A percentile compares a stretch with the other conserved stretches of the same genome.
phyloP scores from a whole-genome alignment of 441 rosid species.

The Populus hybrid region DNA sequence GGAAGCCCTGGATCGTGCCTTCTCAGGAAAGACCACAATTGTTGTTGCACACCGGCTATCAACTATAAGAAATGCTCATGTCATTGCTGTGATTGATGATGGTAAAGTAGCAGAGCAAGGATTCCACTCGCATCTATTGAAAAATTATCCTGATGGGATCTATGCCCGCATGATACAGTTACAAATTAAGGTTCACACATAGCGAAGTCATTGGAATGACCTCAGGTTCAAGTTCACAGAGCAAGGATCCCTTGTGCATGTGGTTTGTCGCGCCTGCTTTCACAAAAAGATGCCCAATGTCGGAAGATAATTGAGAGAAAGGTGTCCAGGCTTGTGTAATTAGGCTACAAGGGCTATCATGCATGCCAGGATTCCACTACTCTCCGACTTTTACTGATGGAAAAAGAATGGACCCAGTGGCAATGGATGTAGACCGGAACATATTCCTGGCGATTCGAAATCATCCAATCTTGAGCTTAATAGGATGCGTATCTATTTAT shows the following conservation, averaged over 20 bases:
- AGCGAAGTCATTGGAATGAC: slow-evolving; percentile 83
- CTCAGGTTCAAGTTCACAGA: slow-evolving; percentile 64
- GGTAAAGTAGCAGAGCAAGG: slow-evolving; percentile 98
- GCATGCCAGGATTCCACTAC: slow-evolving; percentile 22
- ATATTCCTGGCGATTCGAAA: slow-evolving; percentile 10
- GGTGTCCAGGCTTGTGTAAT: neutral
- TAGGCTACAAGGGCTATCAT: slow-evolving; percentile 3
- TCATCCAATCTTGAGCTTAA: slow-evolving; percentile 11
- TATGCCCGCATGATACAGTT: slow-evolving; percentile 95
- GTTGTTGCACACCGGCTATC: slow-evolving; percentile 92
- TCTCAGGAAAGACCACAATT: slow-evolving; percentile 80
- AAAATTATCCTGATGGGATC: slow-evolving; percentile 63
- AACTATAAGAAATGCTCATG: slow-evolving; percentile 84
- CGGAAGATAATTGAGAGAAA: slow-evolving; percentile 15
- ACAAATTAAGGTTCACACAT: slow-evolving; percentile 79
- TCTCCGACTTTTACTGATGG: neutral
- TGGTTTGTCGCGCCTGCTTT: neutral
- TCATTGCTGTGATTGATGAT: slow-evolving; percentile 85
- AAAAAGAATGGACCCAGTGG: neutral
- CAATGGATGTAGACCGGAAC: neutral
- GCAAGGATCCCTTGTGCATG: slow-evolving; percentile 6
- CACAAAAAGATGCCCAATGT: neutral
- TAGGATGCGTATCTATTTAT: slow-evolving; percentile 13
- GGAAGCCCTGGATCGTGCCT: slow-evolving; percentile 91
- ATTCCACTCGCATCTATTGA: slow-evolving; percentile 51